Percentiles rank a stretch among this genome's conserved stretches.
Evolutionary conservation across 768 basidiomycete species (phyloP).

Genomic region (Tricholoma matsutake): DNA sequence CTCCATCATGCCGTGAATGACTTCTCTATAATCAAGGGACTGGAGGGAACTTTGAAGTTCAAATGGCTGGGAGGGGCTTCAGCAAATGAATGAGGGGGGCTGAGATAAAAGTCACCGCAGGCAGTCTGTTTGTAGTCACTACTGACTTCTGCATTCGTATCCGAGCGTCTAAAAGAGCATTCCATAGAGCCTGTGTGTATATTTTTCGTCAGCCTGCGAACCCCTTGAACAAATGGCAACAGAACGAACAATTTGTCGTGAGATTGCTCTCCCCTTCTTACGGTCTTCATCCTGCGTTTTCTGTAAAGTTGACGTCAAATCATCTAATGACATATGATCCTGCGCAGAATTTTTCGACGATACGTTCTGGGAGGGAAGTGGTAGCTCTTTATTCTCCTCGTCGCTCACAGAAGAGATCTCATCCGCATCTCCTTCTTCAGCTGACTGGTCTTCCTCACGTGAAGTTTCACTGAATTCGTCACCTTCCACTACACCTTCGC

Average conservation of each 20-base stretch:
- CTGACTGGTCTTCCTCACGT: slow-evolving; percentile 17
- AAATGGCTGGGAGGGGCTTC: slow-evolving; percentile 25
- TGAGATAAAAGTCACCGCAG: slow-evolving; percentile 42
- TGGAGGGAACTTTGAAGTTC: slow-evolving; percentile 36
- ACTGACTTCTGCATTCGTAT: slow-evolving; percentile 88
- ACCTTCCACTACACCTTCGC: slow-evolving; percentile 17
- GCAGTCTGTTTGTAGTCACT: slow-evolving; percentile 60
- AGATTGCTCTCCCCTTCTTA: slow-evolving; percentile 81
- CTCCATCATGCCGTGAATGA: slow-evolving; percentile 51
- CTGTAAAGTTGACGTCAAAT: slow-evolving; percentile 51
- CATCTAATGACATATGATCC: slow-evolving; percentile 27
- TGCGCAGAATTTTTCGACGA: slow-evolving; percentile 4
- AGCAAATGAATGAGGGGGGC: neutral
- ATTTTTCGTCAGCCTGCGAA: slow-evolving; percentile 5
- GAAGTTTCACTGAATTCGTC: slow-evolving; percentile 16
- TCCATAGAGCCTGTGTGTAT: slow-evolving; percentile 69
- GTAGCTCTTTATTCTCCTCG: neutral
- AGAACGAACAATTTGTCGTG: slow-evolving; percentile 72
- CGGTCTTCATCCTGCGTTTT: slow-evolving; percentile 66
- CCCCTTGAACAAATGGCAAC: neutral
- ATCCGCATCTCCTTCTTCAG: slow-evolving; percentile 12
- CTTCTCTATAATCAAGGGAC: slow-evolving; percentile 38
- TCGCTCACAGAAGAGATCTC: neutral
- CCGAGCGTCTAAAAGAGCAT: slow-evolving; percentile 82
- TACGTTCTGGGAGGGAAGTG: neutral